A percentile compares a stretch with the other conserved stretches of the same genome.
Conservation (phyloP, 148 eudicot species). For the Fallopia convolvulus region DNA sequence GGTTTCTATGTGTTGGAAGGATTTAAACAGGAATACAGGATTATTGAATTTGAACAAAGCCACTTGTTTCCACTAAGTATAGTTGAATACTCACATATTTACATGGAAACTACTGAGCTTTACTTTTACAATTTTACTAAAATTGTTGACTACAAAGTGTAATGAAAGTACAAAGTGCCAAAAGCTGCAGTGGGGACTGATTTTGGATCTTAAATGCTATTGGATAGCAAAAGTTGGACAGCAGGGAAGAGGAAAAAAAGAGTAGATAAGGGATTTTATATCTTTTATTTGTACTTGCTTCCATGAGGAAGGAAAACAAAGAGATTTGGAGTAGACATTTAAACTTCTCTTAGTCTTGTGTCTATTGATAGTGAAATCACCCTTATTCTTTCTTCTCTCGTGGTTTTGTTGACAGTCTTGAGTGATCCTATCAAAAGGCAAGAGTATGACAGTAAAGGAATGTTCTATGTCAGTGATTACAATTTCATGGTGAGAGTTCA, state of each 20-base stretch:
- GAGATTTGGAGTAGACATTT: neutral
- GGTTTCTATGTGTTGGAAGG: neutral
- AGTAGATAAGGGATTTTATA: neutral
- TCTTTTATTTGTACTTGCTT: no score
- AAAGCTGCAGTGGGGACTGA: neutral
- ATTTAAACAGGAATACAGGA: neutral
- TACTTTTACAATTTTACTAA: neutral
- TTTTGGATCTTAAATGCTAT: neutral
- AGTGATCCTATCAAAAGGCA: slow-evolving; percentile 67
- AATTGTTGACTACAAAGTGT: neutral
- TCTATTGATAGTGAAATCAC: neutral
- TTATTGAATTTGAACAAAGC: neutral
- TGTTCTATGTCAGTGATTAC: slow-evolving; percentile 42
- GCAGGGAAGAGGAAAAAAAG: neutral
- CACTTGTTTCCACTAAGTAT: neutral
- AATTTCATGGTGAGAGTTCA: slow-evolving; percentile 47
- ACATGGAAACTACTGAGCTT: neutral
- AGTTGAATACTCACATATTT: neutral
- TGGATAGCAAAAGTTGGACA: neutral
- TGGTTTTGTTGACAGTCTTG: slow-evolving; percentile 46
- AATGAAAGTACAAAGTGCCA: neutral
- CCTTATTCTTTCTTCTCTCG: neutral
- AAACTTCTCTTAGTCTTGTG: neutral
- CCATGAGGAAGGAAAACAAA: neutral
- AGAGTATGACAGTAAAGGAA: slow-evolving; percentile 78